Base-by-base conservation (phyloP, 768 basidiomycete genomes). In the Lentinula detonsa region DNA sequence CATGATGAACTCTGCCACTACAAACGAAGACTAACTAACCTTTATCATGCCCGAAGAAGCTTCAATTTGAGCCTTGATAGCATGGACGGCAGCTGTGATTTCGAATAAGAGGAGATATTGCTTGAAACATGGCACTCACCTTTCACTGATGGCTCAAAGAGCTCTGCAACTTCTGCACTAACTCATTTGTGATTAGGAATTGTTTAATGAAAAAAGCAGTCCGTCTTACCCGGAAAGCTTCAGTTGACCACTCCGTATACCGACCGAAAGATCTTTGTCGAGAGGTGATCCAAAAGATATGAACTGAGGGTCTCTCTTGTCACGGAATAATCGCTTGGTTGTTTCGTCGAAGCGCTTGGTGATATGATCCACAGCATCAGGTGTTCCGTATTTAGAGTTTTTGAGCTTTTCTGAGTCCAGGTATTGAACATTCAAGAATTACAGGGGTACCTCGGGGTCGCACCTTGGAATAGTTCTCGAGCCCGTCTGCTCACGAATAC, bases 271-370 rank as follows among this genome's bases (percentile, higher is more conserved):
- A 67, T 92, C 90, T 74, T 87, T 91, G 69, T 91, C 90, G 3
- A 91, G 77, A 0, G 90, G 90, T 1, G 87, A 88, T 23, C 90
- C 90, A 67, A 91, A 92, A 0, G 79, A 83, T 35, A 92, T 82
- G 66, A 87, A 91, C 69, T 91, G 88, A 16, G 82, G 65, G 11
- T 88, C 86, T 49, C 80, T 81, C 66, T 78, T 78, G 62, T 89
- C 86, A 3, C 88, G 81, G 71, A 92, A 92, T 0, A 91, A 72
- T 33, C 89, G 82, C 68, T 92, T 92, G 4, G 90, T 92, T 0
- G 89, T 90, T 71, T 92, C 90, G 60, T 92, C 89, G 69, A 92
- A 92, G 15, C 85, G 81, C 64, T 85, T 85, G 4, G 90, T 87
- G 67, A 92, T 90, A 65, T 92, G 90, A 57, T 91, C 90, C 7